Evolutionary conservation across 768 basidiomycete genomes (phyloP).

Genomic region (Lactifluus volemus): DNA sequence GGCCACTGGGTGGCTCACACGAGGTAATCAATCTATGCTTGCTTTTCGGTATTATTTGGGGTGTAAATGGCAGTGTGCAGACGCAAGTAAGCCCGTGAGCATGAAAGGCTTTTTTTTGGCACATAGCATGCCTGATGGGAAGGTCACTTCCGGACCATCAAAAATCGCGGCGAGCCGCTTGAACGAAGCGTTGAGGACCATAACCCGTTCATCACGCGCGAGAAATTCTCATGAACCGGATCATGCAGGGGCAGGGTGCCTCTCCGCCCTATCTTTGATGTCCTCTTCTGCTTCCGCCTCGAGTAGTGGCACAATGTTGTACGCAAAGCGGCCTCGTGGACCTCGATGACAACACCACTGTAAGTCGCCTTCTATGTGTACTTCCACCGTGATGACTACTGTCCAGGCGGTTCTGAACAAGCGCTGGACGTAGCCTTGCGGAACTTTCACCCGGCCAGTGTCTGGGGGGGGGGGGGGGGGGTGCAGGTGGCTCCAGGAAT

Average conservation of each 20-base stretch:
- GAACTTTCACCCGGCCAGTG: no score
- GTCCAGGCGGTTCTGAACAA: no score
- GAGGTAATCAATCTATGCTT: slow-evolving; percentile 62
- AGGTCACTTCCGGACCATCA: slow-evolving; percentile 63
- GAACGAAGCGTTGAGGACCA: slow-evolving; percentile 34
- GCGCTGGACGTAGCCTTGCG: no score
- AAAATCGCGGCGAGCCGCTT: slow-evolving; percentile 55
- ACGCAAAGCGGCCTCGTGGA: no score
- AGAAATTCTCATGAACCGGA: slow-evolving; percentile 81
- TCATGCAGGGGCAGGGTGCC: slow-evolving; percentile 73
- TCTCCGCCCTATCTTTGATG: no score
- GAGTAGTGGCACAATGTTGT: no score
- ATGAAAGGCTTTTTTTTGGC: slow-evolving; percentile 44
- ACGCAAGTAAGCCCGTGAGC: slow-evolving; percentile 37
- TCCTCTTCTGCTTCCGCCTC: no score
- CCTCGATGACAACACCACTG: no score
- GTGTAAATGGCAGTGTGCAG: slow-evolving; percentile 17
- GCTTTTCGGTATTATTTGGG: slow-evolving; percentile 57
- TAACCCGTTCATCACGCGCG: slow-evolving; percentile 63
- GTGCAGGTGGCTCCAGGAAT: no score
- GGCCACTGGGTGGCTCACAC: slow-evolving; percentile 44
- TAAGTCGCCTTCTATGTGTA: no score
- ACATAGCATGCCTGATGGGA: slow-evolving; percentile 52
- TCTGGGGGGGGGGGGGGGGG: no score
- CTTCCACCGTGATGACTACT: no score